Evolutionary conservation across 2,329 filamentous ascomycete genomes (phyloP).

Genomic region (Biscogniauxia marginata): DNA sequence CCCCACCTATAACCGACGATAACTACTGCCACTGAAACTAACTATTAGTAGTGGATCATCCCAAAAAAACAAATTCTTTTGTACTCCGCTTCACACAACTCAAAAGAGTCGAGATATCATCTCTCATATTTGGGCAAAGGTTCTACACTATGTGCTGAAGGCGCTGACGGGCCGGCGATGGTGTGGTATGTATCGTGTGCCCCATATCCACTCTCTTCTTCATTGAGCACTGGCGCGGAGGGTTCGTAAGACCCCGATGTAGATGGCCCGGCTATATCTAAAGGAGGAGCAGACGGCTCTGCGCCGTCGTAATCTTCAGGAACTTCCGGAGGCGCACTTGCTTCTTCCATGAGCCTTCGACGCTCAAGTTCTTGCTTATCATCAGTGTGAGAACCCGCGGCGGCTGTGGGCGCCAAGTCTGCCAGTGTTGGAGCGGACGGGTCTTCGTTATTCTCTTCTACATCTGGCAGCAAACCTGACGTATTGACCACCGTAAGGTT

Average conservation of each 20-base stretch:
- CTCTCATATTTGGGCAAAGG: constrained; percentile 37
- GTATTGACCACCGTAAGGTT: constrained; percentile 1
- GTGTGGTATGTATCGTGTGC: constrained; percentile 37
- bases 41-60: neutral
- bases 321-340: constrained; percentile 48
- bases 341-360: constrained; percentile 49
- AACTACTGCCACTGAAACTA: neutral
- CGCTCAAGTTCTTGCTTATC: constrained; percentile 71
- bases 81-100: neutral
- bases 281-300: constrained; percentile 19
- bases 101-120: constrained; percentile 17
- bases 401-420: constrained; percentile 35
- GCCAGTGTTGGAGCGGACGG: constrained; percentile 48
- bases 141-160: constrained; percentile 27
- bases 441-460: constrained; percentile 23
- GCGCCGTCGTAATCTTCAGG: constrained; percentile 21
- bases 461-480: constrained; percentile 16
- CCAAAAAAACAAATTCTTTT: neutral
- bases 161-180: constrained; percentile 49
- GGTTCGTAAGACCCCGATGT: constrained; percentile 24
- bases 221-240: constrained; percentile 32
- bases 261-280: constrained; percentile 21
- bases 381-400: constrained; percentile 45
- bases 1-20: neutral
- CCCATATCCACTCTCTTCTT: constrained; percentile 21